These are phyloP conservation scores for Lanmaoa rubissima DNA, from an alignment of 768 basidiomycete genomes.

Conservation along the genomic window DNA sequence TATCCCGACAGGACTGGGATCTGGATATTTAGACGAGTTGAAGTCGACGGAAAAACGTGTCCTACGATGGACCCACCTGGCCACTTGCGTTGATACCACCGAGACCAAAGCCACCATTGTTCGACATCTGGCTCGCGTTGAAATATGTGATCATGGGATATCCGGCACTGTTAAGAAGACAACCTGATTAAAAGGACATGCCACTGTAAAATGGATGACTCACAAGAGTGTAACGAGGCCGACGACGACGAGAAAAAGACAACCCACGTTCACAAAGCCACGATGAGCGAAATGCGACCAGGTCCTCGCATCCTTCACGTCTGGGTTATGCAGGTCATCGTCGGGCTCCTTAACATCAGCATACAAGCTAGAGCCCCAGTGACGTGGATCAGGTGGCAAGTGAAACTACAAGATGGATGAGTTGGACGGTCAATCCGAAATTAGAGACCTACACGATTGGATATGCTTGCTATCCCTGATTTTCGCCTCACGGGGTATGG, in stretches of 20 bases:
- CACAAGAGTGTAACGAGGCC: slow-evolving; percentile 59
- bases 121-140: slow-evolving; percentile 27
- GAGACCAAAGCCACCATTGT: slow-evolving; percentile 51
- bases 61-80: slow-evolving; percentile 44
- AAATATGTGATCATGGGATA: slow-evolving; percentile 44
- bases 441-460: slow-evolving; percentile 39
- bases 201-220: slow-evolving; percentile 22
- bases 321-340: slow-evolving; percentile 73
- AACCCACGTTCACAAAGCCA: slow-evolving; percentile 72
- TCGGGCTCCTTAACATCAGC: slow-evolving; percentile 59
- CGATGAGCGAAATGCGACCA: slow-evolving; percentile 50
- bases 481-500: slow-evolving; percentile 44
- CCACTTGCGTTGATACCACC: slow-evolving; percentile 76
- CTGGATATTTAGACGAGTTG: slow-evolving; percentile 18
- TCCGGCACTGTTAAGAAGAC: slow-evolving; percentile 35
- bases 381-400: slow-evolving; percentile 60
- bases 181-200: background rate
- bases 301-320: slow-evolving; percentile 33
- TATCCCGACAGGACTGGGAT: slow-evolving; percentile 59
- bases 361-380: slow-evolving; percentile 63
- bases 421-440: background rate
- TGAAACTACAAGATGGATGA: slow-evolving; percentile 47
- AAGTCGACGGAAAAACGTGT: background rate
- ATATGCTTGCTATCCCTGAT: slow-evolving; percentile 37
- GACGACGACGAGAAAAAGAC: slow-evolving; percentile 53